These are phyloP conservation scores for Citeromyces matritensis DNA, from an alignment of 805 yeast species.

Conservation along the genomic window DNA sequence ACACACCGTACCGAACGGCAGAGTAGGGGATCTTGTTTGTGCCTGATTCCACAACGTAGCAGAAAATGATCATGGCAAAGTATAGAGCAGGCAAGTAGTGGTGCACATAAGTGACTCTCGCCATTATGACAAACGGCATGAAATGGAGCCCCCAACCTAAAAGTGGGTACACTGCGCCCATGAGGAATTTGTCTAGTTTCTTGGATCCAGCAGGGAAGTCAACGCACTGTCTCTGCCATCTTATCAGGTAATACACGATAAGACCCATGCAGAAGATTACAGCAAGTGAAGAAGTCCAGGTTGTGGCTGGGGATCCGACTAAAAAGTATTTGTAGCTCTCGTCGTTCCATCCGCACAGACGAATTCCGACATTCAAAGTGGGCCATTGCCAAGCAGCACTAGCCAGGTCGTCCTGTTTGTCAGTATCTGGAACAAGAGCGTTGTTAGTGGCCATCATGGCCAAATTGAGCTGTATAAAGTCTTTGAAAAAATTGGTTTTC, in stretches of 20 bases:
- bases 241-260: constrained; percentile 26
- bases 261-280: constrained; percentile 29
- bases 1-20: constrained; percentile 17
- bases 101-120: constrained; percentile 93
- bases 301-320: constrained; percentile 51
- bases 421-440: constrained; percentile 66
- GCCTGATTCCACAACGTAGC: constrained; percentile 36
- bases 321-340: constrained; percentile 36
- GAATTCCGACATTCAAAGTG: constrained; percentile 55
- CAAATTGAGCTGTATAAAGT: constrained; percentile 58
- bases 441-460: constrained; percentile 86
- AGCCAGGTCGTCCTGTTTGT: constrained; percentile 57
- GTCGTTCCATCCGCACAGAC: constrained; percentile 44
- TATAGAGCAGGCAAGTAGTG: constrained; percentile 92
- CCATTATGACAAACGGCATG: constrained; percentile 83
- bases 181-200: constrained; percentile 12
- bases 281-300: constrained; percentile 46
- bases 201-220: constrained; percentile 32
- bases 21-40: constrained; percentile 8
- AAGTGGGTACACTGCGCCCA: constrained; percentile 75
- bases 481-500: constrained; percentile 62
- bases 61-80: constrained; percentile 75
- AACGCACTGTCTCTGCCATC: constrained; percentile 73
- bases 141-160: constrained; percentile 84
- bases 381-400: constrained; percentile 88